These are phyloP conservation scores for Phialophora chinensis DNA, from an alignment of 2,329 filamentous ascomycete genomes.

Conservation along the genomic window DNA sequence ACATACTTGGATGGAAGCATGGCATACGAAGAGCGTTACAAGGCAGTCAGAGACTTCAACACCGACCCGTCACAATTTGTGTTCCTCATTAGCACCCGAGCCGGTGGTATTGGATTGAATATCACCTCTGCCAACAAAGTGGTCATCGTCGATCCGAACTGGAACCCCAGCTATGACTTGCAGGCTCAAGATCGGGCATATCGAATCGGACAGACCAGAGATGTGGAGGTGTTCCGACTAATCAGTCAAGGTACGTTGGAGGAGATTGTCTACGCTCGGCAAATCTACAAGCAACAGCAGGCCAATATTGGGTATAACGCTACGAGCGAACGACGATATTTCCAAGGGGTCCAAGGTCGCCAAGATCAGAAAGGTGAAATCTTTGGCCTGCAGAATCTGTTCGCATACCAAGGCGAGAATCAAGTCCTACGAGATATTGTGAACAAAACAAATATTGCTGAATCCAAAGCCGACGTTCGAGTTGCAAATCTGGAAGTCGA, in stretches of 20 bases:
- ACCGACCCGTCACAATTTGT: constrained; percentile 85
- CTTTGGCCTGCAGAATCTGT: constrained; percentile 86
- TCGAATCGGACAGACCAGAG: constrained; percentile 87
- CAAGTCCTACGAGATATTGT: constrained; percentile 91
- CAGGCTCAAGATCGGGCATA: constrained; percentile 97
- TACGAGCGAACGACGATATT: constrained; percentile 89
- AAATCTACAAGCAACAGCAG: constrained; percentile 99
- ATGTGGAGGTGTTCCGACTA: constrained; percentile 94
- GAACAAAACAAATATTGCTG: constrained; percentile 96
- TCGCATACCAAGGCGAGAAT: constrained; percentile 74
- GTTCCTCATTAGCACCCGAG: constrained; percentile 92
- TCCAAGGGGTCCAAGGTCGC: constrained; percentile 89
- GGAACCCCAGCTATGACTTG: constrained; percentile 93
- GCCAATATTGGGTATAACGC: constrained; percentile 97
- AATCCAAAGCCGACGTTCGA: constrained; percentile 82
- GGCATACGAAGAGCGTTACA: constrained; percentile 80
- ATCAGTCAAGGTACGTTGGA: constrained; percentile 92
- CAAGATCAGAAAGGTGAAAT: constrained; percentile 86
- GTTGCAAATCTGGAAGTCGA: constrained; percentile 78
- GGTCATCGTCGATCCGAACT: constrained; percentile 94
- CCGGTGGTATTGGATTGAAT: constrained; percentile 91
- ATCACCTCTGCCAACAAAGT: constrained; percentile 99
- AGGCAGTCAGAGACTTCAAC: constrained; percentile 89
- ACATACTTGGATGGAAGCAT: constrained; percentile 89
- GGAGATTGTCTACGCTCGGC: constrained; percentile 93